Evolutionary conservation across 2,329 filamentous ascomycete genomes (phyloP), one percentile per base, ranked within the genome.

Genomic region (Biscogniauxia marginata): DNA sequence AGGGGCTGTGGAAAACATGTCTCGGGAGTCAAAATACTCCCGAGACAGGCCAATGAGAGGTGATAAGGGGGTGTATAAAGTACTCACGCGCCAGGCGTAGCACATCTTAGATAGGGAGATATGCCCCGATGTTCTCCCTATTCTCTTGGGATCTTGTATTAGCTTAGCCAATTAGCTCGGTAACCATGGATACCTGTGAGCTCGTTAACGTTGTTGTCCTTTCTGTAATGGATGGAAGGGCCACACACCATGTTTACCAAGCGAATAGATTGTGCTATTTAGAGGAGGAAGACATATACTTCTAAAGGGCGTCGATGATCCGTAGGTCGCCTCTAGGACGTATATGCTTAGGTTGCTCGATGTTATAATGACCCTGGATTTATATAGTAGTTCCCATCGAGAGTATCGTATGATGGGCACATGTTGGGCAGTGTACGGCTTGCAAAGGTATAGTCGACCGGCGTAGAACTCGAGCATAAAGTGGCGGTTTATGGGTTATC

Each of bases 11-110:
- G n/a, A n/a, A n/a, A n/a, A n/a, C n/a, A n/a, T 16, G 2, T 20
- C 11, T 23, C 20, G 19, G 18, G 45, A 21, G 45, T 18, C 16
- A 46, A 39, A 11, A 11, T 21, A 23, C 45, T 21, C 18, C 4
- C 7, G 16, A 24, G 7, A 24, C 30, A 34, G 44, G 25, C 49
- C 5, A 21, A 23, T 34, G 39, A 21, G 13, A 23, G 49, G 51
- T 30, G 21, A 46, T 21, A 46, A 9, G 3, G 18, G 7, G 11
- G 6, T 46, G 5, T 3, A n/a, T 21, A 46, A 20, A 21, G 6
- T 46, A 46, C 19, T 46, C 18, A 20, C 45, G 23, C 62, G 62
- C 62, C 62, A 64, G 24, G 62, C 62, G 49, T 63, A 57, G 56
- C 62, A 63, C 62, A 64, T 64, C 16, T 16, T 49, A 21, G 44